Evolutionary conservation across 2,329 filamentous ascomycete genomes (phyloP), one percentile per base, ranked within the genome.

Genomic region (Elsinoe australis): DNA sequence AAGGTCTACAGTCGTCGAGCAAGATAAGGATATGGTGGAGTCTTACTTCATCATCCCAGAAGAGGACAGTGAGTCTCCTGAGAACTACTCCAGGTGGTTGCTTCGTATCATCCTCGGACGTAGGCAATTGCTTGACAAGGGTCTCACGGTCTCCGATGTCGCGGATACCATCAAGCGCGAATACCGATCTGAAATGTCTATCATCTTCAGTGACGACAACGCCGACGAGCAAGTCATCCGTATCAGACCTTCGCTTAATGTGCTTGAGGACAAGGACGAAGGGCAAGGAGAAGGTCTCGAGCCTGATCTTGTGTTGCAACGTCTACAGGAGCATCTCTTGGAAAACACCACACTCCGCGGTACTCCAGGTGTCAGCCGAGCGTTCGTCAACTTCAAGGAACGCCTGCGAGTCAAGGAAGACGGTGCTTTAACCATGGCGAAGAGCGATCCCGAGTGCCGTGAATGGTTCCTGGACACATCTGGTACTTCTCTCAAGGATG

Each of bases 121-220:
- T 50, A 86, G 94, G 60, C 94, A 94, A 73, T 77, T 98, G 69
- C 79, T 98, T 31, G 92, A 98, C 67, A 98, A 94, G 76, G 86
- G 84, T 53, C 76, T 98, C 54, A 84, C 80, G 26, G 89, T 98
- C 51, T 84, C 92, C 52, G 88, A 98, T 59, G 90, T 98, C 52
- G 90, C 90, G 24, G 72, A 77, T 52, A 85, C 82, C 61, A 92
- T 98, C 69, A 95, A 94, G 71, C 80, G 89, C 55, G 83, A 88
- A 47, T 98, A 94, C 62, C 76, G 80, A 15, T 80, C 76, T 53
- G 88, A 95, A 65, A 72, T 96, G 58, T 87, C 87, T 10, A 82
- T 98, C 56, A 89, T 98, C 52, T 95, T 94, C 74, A 95, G 88
- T 67, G 92, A 98, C 67, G 92, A 95, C 73, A 98, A 98, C 65